Percentiles rank a stretch among this genome's conserved stretches.
phyloP scores from a whole-genome alignment of 768 basidiomycete species.

The Mrakia frigida region DNA sequence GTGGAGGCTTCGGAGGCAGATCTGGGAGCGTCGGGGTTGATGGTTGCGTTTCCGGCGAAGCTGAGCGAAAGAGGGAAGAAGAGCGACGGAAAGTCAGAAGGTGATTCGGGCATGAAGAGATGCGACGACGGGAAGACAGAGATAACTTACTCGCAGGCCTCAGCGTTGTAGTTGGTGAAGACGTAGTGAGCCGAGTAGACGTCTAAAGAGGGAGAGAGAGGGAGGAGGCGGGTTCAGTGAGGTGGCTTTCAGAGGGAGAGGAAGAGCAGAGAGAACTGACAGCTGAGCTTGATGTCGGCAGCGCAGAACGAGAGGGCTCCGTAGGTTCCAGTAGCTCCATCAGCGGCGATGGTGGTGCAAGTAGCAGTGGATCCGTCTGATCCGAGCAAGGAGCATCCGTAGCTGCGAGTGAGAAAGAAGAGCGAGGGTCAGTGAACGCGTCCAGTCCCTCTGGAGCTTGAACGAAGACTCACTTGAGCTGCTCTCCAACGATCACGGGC shows the following conservation, averaged over 20 bases:
- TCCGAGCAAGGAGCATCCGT: constrained; percentile 65
- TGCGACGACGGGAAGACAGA: background rate
- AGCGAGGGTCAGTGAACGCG: background rate
- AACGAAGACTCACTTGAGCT: constrained; percentile 35
- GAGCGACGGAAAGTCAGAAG: background rate
- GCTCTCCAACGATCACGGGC: constrained; percentile 40
- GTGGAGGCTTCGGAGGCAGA: constrained; percentile 8
- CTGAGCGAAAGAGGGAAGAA: background rate
- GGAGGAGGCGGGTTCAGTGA: background rate
- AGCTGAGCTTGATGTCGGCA: constrained; percentile 46
- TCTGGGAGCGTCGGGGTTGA: constrained; percentile 49
- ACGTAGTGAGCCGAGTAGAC: constrained; percentile 76
- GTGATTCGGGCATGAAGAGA: background rate
- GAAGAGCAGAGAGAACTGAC: background rate
- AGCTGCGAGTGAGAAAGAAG: constrained; percentile 33
- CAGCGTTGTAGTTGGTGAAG: constrained; percentile 53
- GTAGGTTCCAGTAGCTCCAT: constrained; percentile 70
- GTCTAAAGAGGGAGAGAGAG: constrained; percentile 46
- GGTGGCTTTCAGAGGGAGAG: no score
- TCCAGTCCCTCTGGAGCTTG: background rate
- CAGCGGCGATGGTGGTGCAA: constrained; percentile 65
- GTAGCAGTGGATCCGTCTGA: constrained; percentile 50
- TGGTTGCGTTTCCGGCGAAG: constrained; percentile 78
- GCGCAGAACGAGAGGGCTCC: constrained; percentile 72
- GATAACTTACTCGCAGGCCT: constrained; percentile 54